phyloP scores from a whole-genome alignment of 108 stramenopile species.

The Skeletonema menzelii region DNA sequence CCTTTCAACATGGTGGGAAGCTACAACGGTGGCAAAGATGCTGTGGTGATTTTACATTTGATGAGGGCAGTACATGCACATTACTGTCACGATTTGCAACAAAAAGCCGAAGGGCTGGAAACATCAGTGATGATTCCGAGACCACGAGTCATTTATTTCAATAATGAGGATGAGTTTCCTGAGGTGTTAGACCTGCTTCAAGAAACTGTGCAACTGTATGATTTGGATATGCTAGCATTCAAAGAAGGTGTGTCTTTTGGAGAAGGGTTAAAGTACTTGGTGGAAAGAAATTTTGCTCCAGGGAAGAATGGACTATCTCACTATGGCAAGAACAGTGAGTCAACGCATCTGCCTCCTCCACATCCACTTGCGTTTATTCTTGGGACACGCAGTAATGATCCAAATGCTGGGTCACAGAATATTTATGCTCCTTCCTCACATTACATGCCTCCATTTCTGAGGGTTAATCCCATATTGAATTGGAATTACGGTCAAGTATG shows the following conservation, averaged over 20 bases:
- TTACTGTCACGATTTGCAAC: conserved; percentile 30
- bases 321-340: not conserved
- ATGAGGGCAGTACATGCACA: conserved; percentile 90
- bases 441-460: conserved; percentile 98
- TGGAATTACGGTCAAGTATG: conserved; percentile 95
- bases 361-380: conserved; percentile 92
- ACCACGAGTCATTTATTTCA: conserved; percentile 83
- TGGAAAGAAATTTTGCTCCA: conserved; percentile 52
- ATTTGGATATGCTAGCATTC: conserved; percentile 91
- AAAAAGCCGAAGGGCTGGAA: conserved; percentile 18
- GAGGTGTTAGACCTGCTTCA: conserved; percentile 62
- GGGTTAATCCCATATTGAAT: conserved; percentile 94
- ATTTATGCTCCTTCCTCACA: conserved; percentile 74
- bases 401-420: conserved; percentile 88
- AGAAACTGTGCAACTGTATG: conserved; percentile 73
- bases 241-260: conserved; percentile 60
- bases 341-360: not conserved
- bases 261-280: conserved; percentile 68
- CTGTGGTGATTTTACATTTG: conserved; percentile 94
- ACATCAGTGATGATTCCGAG: conserved; percentile 34
- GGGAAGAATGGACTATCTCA: conserved; percentile 22
- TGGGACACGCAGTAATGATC: conserved; percentile 93
- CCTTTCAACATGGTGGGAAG: conserved; percentile 73
- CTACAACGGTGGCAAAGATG: conserved; percentile 99
- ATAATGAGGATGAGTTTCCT: conserved; percentile 81